phyloP scores from a whole-genome alignment of 2,329 filamentous ascomycete species.

The Fusarium sp. region DNA sequence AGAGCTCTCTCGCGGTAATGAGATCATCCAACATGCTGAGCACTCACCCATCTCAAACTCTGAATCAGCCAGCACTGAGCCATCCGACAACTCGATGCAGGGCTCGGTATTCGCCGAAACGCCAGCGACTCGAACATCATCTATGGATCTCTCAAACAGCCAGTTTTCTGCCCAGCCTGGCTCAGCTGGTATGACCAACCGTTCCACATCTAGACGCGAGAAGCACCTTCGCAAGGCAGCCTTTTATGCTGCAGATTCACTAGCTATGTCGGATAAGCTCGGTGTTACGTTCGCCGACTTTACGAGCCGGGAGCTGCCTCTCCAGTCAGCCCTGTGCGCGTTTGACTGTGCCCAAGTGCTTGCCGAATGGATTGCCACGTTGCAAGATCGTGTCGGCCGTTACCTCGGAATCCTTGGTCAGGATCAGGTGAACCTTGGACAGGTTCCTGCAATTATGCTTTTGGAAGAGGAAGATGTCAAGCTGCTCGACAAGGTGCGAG shows the following conservation, averaged over 20 bases:
- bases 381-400: constrained; percentile 93
- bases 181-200: constrained; percentile 48
- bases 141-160: constrained; percentile 59
- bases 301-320: constrained; percentile 84
- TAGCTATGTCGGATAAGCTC: constrained; percentile 88
- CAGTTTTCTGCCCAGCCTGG: constrained; percentile 50
- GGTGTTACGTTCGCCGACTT: constrained; percentile 88
- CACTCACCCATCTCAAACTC: constrained; percentile 66
- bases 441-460: constrained; percentile 89
- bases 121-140: constrained; percentile 62
- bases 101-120: constrained; percentile 64
- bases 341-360: constrained; percentile 96
- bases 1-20: constrained; percentile 82
- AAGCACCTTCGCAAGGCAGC: constrained; percentile 93
- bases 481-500: constrained; percentile 83
- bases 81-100: constrained; percentile 60
- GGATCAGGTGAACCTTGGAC: constrained; percentile 80
- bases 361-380: constrained; percentile 91
- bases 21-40: constrained; percentile 80
- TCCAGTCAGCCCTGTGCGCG: constrained; percentile 91
- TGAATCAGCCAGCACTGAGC: constrained; percentile 58
- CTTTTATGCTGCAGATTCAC: constrained; percentile 91
- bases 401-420: constrained; percentile 89
- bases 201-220: constrained; percentile 78
- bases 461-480: constrained; percentile 93